A percentile compares a stretch with the other conserved stretches of the same genome.
Evolutionary conservation across 768 basidiomycete species (phyloP).

Genomic region (Boletus pseudopeckii): DNA sequence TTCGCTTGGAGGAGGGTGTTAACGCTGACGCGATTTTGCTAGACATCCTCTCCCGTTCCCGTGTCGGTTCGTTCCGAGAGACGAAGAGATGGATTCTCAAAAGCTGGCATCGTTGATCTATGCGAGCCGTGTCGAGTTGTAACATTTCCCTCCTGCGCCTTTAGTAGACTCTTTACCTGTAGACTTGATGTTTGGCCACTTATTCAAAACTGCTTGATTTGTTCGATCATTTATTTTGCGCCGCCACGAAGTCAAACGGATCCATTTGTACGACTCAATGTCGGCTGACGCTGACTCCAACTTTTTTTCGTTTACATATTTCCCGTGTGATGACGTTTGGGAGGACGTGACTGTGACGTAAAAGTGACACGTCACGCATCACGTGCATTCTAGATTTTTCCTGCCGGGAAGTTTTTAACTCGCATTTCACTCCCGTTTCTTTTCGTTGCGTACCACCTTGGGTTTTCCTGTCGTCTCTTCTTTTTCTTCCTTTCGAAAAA

Average conservation of each 20-base stretch:
- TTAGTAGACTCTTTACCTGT: background rate
- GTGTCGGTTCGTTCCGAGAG: constrained; percentile 15
- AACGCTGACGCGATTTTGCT: background rate
- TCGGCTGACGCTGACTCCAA: too few species aligned
- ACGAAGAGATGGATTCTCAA: constrained; percentile 10
- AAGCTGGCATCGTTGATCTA: constrained; percentile 12
- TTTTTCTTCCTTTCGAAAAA: constrained; percentile 16
- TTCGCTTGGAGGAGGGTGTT: background rate
- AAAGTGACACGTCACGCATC: constrained; percentile 12
- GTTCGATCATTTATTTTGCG: too few species aligned
- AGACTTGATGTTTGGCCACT: background rate
- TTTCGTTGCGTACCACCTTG: background rate
- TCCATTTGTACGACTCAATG: too few species aligned
- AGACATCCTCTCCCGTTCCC: constrained; percentile 19
- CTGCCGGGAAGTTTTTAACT: constrained; percentile 21
- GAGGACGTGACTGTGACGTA: background rate
- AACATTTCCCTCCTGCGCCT: background rate
- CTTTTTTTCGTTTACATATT: too few species aligned
- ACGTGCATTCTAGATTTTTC: constrained; percentile 36
- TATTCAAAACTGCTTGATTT: too few species aligned
- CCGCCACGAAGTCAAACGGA: too few species aligned
- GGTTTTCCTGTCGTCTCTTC: background rate
- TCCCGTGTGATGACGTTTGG: too few species aligned
- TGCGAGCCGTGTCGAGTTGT: constrained; percentile 5
- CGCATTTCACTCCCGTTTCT: constrained; percentile 10